Percentiles rank a stretch among this genome's conserved stretches.
Conservation (phyloP, 1,139 yeast species). For the Nematodospora anomalae region DNA sequence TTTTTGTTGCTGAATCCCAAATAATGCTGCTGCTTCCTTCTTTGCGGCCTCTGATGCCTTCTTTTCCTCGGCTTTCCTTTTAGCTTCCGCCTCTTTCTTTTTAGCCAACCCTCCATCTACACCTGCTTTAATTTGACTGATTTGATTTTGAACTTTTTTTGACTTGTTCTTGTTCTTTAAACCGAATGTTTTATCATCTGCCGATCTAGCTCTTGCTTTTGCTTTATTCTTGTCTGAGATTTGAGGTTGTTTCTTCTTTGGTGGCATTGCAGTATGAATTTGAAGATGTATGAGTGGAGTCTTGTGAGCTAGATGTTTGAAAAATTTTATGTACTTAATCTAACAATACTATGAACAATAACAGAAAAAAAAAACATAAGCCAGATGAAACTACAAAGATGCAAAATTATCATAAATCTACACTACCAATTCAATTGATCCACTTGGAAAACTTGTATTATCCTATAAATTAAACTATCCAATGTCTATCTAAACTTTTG, state of each 20-base stretch:
- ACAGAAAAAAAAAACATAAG: no score
- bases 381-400: no score
- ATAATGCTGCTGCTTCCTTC: slow-evolving; percentile 78
- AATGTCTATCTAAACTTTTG: slow-evolving; percentile 20
- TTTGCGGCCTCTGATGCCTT: slow-evolving; percentile 89
- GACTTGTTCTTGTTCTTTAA: slow-evolving; percentile 92
- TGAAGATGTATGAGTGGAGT: no score
- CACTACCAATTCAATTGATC: not conserved
- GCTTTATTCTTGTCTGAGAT: slow-evolving; percentile 62
- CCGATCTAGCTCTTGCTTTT: slow-evolving; percentile 64
- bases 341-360: no score
- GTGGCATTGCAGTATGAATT: slow-evolving; percentile 58
- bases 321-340: slow-evolving; percentile 9
- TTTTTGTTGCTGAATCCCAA: slow-evolving; percentile 75
- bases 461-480: not conserved
- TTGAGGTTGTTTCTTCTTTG: slow-evolving; percentile 64
- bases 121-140: slow-evolving; percentile 71
- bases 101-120: slow-evolving; percentile 62
- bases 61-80: slow-evolving; percentile 78
- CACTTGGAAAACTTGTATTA: not conserved
- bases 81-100: slow-evolving; percentile 75
- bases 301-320: no score
- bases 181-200: slow-evolving; percentile 92
- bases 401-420: not conserved
- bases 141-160: slow-evolving; percentile 83